Evolutionary conservation across 2,329 filamentous ascomycete species (phyloP), one percentile per base, ranked within the genome.

Genomic region (Colletotrichum liriopes): DNA sequence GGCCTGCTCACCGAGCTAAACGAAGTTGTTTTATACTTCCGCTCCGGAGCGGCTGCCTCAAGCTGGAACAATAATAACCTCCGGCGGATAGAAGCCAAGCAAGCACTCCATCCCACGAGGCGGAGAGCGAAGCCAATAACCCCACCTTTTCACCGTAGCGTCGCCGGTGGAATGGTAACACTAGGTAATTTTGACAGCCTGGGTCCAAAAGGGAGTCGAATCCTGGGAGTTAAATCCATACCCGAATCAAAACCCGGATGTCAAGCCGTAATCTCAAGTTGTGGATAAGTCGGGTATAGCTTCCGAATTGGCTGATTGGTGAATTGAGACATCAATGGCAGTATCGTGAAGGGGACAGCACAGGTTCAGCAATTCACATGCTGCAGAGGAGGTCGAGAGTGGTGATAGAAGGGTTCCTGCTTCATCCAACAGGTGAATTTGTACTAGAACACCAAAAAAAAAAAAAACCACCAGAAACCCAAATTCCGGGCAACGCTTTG

Each of bases 151-250:
- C 59, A 52, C 69, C 51, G 58, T 49, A 68, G 58, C 49, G 51
- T 67, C 45, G 32, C 58, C 65, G 59, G 29, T 37, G 52, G 41
- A 59, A 72, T 29, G 65, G 65, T 72, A 64, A 58, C 65, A 69
- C 54, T 60, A 63, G 59, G 59, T 60, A 72, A 70, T 70, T 35
- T 72, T 70, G 65, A 61, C 60, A 60, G 32, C 20, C 5, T 23
- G 35, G 59, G 52, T 47, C 23, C 51, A 39, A 20, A 14, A 26
- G 45, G 59, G 37, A 58, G 43, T 49, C 54, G 23, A 12, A 65
- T 65, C 52, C 52, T 32, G 49, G 65, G 29, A 43, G 37, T 37
- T 29, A 45, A 6, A 18, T 67, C 43, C 67, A 49, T 9, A 14
- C 43, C 26, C 51, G 9, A 14, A 52, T 51, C 20, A 32, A 11